Conservation (phyloP, 768 basidiomycete species). For the Chiua virens region DNA sequence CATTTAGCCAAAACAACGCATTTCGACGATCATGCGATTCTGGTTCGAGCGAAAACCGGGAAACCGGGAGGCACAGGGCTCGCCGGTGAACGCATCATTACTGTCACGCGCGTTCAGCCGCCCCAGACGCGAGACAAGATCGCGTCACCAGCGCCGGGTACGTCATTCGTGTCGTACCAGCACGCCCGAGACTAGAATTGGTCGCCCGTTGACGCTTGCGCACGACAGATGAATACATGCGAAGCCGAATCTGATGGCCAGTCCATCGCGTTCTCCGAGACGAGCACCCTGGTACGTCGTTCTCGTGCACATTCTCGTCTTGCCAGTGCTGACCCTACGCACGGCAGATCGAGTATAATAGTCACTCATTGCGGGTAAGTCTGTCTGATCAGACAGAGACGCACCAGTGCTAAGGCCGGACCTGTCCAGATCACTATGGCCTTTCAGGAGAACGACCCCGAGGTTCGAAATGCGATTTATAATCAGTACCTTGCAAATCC, state of each 20-base stretch:
- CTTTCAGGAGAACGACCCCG: constrained; percentile 5
- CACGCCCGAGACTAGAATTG: too few species aligned
- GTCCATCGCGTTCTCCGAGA: constrained; percentile 5
- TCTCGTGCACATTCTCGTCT: neutral
- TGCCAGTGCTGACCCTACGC: neutral
- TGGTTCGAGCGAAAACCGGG: too few species aligned
- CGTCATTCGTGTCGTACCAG: too few species aligned
- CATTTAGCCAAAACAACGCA: too few species aligned
- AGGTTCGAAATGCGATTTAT: constrained; percentile 9
- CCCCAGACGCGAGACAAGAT: too few species aligned
- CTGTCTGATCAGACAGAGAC: neutral
- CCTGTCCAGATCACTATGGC: constrained; percentile 12
- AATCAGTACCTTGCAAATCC: constrained; percentile 5
- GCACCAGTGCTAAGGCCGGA: neutral
- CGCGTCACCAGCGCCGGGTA: too few species aligned
- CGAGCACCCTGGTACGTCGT: constrained; percentile 14
- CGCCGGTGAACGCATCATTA: too few species aligned
- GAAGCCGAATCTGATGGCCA: neutral
- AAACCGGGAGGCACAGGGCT: too few species aligned
- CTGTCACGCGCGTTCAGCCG: too few species aligned
- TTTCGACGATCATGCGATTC: too few species aligned
- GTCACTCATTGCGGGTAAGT: neutral
- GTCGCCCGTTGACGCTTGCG: too few species aligned
- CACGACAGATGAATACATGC: neutral
- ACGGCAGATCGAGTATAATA: constrained; percentile 3